These are phyloP conservation scores for Chytriomyces sp. DNA, from an alignment of 192 early-diverging fungal genomes.

Conservation along the genomic window DNA sequence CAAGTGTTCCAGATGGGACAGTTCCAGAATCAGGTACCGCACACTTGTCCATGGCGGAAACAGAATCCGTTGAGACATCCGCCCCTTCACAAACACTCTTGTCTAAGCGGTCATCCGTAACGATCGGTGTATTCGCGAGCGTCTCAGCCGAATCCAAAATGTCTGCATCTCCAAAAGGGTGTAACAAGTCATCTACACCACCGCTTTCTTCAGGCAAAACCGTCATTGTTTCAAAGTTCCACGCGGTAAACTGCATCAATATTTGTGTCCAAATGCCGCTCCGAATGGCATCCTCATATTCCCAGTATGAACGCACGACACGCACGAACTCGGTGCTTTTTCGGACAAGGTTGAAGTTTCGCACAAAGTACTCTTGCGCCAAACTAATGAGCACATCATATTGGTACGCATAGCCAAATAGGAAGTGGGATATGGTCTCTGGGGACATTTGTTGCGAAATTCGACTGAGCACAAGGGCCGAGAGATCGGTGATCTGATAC, in stretches of 20 bases:
- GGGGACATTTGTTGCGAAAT: background rate
- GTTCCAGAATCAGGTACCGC: too few relatives aligned
- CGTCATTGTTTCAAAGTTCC: background rate
- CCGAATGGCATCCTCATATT: background rate
- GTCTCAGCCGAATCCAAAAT: too few relatives aligned
- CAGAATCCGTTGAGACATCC: too few relatives aligned
- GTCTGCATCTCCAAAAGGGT: background rate
- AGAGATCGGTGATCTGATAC: slow-evolving; percentile 16
- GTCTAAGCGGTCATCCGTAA: too few relatives aligned
- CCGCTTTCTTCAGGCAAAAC: slow-evolving; percentile 7
- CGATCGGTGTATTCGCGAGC: too few relatives aligned
- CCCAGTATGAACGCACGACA: slow-evolving; percentile 4
- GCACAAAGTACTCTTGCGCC: background rate
- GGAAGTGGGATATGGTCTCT: background rate
- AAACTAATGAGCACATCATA: background rate
- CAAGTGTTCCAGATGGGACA: too few relatives aligned
- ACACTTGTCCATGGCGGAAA: too few relatives aligned
- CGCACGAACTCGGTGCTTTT: background rate
- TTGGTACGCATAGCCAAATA: slow-evolving; percentile 6
- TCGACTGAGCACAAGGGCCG: background rate
- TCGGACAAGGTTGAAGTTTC: background rate
- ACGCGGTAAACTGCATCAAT: background rate
- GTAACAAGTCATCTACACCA: slow-evolving; percentile 2
- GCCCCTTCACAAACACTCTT: too few relatives aligned
- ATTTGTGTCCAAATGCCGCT: background rate